phyloP scores from a whole-genome alignment of 2,329 filamentous ascomycete genomes.

The Hypoxylon sp. region DNA sequence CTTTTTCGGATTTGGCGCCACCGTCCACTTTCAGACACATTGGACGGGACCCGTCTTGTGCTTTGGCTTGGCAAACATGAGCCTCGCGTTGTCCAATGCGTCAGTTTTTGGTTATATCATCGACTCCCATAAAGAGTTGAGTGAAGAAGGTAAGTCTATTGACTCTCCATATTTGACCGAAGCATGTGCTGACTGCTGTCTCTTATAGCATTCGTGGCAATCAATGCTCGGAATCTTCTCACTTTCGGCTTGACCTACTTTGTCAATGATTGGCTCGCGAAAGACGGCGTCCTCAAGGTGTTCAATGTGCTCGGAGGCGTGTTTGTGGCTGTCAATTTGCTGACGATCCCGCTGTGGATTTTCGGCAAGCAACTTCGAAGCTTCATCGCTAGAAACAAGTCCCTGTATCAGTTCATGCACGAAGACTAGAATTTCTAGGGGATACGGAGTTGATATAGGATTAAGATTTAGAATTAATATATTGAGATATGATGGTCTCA shows the following conservation, averaged over 20 bases:
- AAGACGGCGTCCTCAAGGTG: conserved; percentile 56
- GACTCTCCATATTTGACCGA: neutral
- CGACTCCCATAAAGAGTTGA: conserved; percentile 63
- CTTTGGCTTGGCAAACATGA: conserved; percentile 65
- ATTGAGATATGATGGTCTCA: neutral
- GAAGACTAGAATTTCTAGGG: conserved; percentile 44
- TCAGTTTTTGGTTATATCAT: conserved; percentile 67
- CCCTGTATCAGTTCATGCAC: conserved; percentile 50
- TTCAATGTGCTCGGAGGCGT: conserved; percentile 59
- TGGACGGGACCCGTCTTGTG: conserved; percentile 65
- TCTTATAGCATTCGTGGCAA: conserved; percentile 62
- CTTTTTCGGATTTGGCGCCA: conserved; percentile 65
- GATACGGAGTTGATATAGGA: neutral
- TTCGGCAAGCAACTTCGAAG: conserved; percentile 64
- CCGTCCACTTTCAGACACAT: conserved; percentile 62
- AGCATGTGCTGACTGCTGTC: conserved; percentile 8
- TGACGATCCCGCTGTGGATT: conserved; percentile 66
- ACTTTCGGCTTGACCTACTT: conserved; percentile 64
- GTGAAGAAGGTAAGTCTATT: conserved; percentile 57
- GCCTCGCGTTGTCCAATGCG: conserved; percentile 62
- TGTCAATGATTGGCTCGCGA: conserved; percentile 59
- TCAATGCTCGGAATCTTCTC: conserved; percentile 64
- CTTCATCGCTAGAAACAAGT: conserved; percentile 59
- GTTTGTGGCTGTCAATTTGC: conserved; percentile 61
- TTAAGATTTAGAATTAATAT: neutral